phyloP scores from a whole-genome alignment of 1,139 yeast species.

The Suhomyces yuchorum region DNA sequence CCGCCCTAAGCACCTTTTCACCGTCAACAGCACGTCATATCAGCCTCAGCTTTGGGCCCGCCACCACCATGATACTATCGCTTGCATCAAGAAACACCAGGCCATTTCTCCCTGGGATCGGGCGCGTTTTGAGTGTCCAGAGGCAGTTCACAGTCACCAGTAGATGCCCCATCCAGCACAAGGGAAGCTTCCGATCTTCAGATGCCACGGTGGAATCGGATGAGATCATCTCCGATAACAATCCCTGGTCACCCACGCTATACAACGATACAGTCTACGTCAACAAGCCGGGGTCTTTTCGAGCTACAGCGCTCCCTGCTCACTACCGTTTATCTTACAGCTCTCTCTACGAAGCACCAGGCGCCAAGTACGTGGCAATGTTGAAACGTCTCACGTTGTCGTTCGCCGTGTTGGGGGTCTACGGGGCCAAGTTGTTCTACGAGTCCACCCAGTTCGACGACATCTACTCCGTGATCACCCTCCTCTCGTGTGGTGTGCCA shows the following conservation, averaged over 20 bases:
- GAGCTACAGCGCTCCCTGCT: constrained; percentile 34
- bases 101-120: neutral
- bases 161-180: constrained; percentile 7
- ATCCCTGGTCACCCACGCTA: constrained; percentile 53
- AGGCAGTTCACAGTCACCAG: neutral
- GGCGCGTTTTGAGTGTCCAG: neutral
- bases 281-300: constrained; percentile 22
- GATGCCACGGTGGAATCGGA: constrained; percentile 46
- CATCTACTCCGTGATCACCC: constrained; percentile 48
- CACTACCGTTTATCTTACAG: constrained; percentile 53
- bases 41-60: neutral
- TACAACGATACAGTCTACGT: constrained; percentile 41
- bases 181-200: constrained; percentile 15
- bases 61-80: neutral
- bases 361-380: constrained; percentile 55
- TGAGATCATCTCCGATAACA: constrained; percentile 44
- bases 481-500: constrained; percentile 47
- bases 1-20: neutral
- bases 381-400: constrained; percentile 56
- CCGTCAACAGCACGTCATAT: neutral
- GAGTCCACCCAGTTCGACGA: constrained; percentile 62
- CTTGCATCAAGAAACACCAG: neutral
- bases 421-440: constrained; percentile 56
- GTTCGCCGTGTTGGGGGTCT: constrained; percentile 55
- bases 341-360: constrained; percentile 60